Conservation (phyloP, 2,329 filamentous ascomycete species). For the Scedosporium minutisporum region DNA sequence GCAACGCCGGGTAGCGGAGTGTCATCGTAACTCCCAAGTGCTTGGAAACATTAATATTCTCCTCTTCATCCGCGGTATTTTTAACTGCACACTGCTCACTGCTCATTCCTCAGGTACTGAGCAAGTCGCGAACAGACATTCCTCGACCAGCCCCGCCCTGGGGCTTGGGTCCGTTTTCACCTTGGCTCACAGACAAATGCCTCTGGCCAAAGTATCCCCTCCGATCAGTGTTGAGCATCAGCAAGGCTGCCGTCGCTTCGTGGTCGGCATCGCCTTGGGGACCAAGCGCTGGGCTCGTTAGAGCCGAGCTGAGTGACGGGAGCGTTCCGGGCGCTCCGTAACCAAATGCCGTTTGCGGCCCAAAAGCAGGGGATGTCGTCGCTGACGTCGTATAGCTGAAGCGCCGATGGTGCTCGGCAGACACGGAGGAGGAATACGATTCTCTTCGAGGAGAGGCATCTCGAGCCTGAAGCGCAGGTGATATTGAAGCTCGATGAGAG, state of each 20-base stretch:
- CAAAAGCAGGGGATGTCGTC: conserved; percentile 48
- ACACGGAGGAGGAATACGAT: conserved; percentile 45
- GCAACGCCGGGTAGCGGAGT: too few relatives aligned
- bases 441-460: conserved; percentile 35
- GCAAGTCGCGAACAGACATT: conserved; percentile 44
- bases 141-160: conserved; percentile 25
- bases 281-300: conserved; percentile 48
- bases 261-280: conserved; percentile 54
- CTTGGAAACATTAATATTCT: neutral
- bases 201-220: conserved; percentile 30
- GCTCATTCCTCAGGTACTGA: conserved; percentile 33
- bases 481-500: conserved; percentile 38
- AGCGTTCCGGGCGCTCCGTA: conserved; percentile 17
- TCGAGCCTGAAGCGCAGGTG: conserved; percentile 40
- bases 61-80: neutral
- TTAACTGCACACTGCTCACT: conserved; percentile 5
- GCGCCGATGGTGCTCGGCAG: conserved; percentile 32
- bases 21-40: neutral
- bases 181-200: conserved; percentile 6
- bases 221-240: conserved; percentile 80
- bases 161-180: conserved; percentile 45
- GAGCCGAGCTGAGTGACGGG: conserved; percentile 37
- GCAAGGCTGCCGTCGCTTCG: conserved; percentile 73
- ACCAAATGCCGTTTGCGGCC: conserved; percentile 35
- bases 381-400: conserved; percentile 39